These are phyloP conservation scores for Xylaria palmicola DNA, from an alignment of 495 filamentous ascomycete genomes.

Conservation along the genomic window DNA sequence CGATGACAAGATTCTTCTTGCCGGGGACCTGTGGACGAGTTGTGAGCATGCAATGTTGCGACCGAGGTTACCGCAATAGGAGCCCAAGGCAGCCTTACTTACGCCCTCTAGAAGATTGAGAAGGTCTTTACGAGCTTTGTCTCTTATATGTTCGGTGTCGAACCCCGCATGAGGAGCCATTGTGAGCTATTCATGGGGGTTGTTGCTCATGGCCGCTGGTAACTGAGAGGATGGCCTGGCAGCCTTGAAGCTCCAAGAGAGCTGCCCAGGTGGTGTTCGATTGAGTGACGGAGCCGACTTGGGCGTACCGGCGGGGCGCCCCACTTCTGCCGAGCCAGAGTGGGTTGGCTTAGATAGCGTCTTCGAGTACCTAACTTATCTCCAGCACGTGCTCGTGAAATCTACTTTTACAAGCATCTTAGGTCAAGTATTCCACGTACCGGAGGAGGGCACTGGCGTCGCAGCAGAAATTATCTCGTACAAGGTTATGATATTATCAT, in stretches of 20 bases:
- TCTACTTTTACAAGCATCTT: too few relatives aligned
- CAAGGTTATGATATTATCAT: slow-evolving; percentile 13
- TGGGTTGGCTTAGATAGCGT: neutral
- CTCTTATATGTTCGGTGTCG: slow-evolving; percentile 76
- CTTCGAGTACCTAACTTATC: neutral
- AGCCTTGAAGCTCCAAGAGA: slow-evolving; percentile 13
- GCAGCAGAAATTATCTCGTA: neutral
- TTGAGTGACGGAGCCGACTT: neutral
- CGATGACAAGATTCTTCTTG: slow-evolving; percentile 97
- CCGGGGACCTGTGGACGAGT: slow-evolving; percentile 71
- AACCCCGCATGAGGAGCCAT: slow-evolving; percentile 71
- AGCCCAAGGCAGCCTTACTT: slow-evolving; percentile 55
- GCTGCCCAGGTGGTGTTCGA: slow-evolving; percentile 7
- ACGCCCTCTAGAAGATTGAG: slow-evolving; percentile 86
- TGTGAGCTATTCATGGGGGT: slow-evolving; percentile 48
- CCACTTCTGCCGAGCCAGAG: neutral
- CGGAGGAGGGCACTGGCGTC: too few relatives aligned
- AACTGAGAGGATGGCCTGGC: slow-evolving; percentile 1
- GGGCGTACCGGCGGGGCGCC: neutral
- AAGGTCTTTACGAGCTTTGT: slow-evolving; percentile 81
- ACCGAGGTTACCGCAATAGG: slow-evolving; percentile 14
- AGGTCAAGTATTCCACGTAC: too few relatives aligned
- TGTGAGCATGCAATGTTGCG: slow-evolving; percentile 28
- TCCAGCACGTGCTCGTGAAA: neutral
- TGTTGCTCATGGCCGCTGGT: slow-evolving; percentile 14